Evolutionary conservation across 257 asterid species (phyloP).

Genomic region (Anisodus tanguticus): DNA sequence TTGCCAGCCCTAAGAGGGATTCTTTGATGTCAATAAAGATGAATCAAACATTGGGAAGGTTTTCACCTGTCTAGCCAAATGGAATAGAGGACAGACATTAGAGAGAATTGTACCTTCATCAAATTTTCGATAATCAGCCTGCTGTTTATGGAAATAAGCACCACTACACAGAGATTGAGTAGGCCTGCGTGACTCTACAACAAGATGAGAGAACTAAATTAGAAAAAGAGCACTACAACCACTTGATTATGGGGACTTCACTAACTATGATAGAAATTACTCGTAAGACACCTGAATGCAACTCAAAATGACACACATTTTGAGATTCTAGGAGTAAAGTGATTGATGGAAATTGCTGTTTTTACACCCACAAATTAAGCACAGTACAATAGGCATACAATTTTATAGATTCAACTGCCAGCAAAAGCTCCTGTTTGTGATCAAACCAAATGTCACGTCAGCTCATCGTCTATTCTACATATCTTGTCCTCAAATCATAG

Average conservation of each 20-base stretch:
- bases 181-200: slow-evolving; percentile 99
- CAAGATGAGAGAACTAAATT: slow-evolving; percentile 42
- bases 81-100: slow-evolving; percentile 6
- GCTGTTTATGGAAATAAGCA: slow-evolving; percentile 97
- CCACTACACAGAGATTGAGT: slow-evolving; percentile 97
- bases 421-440: background rate
- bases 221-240: slow-evolving; percentile 20
- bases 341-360: background rate
- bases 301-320: background rate
- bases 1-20: background rate
- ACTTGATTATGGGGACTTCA: background rate
- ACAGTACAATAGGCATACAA: background rate
- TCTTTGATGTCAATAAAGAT: slow-evolving; percentile 15
- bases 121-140: slow-evolving; percentile 95
- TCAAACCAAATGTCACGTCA: background rate
- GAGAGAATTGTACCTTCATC: slow-evolving; percentile 75
- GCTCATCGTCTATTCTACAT: background rate
- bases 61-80: background rate
- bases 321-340: background rate
- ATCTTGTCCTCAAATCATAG: background rate
- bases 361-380: background rate
- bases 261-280: background rate
- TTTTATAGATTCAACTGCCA: background rate
- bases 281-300: background rate
- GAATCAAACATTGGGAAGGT: background rate